phyloP scores from a whole-genome alignment of 306 rosid genomes.

The Prunus mume region DNA sequence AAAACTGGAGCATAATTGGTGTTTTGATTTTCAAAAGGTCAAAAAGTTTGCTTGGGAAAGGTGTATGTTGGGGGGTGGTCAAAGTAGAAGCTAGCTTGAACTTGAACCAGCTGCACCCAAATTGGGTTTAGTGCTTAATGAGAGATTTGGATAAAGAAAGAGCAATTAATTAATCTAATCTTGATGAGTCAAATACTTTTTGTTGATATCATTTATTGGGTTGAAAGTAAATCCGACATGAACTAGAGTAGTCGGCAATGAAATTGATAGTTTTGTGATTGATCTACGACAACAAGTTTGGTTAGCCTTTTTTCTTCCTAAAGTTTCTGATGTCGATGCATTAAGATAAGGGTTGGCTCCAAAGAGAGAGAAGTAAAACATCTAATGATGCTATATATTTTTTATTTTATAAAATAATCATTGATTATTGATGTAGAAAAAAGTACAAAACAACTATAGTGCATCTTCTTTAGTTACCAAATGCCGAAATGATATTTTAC shows the following conservation, averaged over 20 bases:
- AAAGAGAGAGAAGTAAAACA: background rate
- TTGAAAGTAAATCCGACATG: slow-evolving; percentile 29
- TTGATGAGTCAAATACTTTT: background rate
- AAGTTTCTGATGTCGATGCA: slow-evolving; percentile 44
- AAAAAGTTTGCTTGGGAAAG: slow-evolving; percentile 37
- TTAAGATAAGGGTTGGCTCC: background rate
- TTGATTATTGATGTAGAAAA: too few species aligned
- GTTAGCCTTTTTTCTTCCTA: slow-evolving; percentile 28
- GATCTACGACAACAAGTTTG: slow-evolving; percentile 45
- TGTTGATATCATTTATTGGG: slow-evolving; percentile 25
- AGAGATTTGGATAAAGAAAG: slow-evolving; percentile 16
- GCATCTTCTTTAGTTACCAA: too few species aligned
- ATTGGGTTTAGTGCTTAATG: slow-evolving; percentile 3
- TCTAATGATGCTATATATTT: background rate
- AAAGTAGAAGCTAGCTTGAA: slow-evolving; percentile 30
- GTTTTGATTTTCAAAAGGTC: slow-evolving; percentile 12
- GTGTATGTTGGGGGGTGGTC: slow-evolving; percentile 12
- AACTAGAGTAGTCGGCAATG: slow-evolving; percentile 50
- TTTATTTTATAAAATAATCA: too few species aligned
- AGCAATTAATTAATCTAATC: background rate
- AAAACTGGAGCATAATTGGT: slow-evolving; percentile 1
- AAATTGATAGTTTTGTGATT: slow-evolving; percentile 10
- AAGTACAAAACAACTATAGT: too few species aligned
- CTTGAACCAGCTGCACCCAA: slow-evolving; percentile 25
- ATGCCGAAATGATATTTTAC: too few species aligned